These are phyloP conservation scores for Talaromyces sp. DNA, from an alignment of 2,329 filamentous ascomycete species.

Conservation along the genomic window DNA sequence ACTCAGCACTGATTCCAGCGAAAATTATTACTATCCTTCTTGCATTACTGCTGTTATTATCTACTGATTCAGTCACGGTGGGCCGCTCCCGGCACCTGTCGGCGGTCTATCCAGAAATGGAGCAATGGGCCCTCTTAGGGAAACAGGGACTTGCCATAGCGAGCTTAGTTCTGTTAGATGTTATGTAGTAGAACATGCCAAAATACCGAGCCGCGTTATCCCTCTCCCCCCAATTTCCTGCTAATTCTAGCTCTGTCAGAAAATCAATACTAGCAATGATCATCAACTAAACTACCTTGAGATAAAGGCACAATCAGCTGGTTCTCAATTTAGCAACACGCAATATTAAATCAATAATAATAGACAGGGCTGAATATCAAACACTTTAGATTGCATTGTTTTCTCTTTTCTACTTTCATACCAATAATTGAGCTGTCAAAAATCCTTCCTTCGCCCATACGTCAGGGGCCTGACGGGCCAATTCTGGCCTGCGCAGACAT, in stretches of 20 bases:
- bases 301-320: not conserved
- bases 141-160: no score
- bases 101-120: not conserved
- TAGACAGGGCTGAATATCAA: not conserved
- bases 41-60: not conserved
- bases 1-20: not conserved
- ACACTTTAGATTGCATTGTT: no score
- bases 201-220: not conserved
- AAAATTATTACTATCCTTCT: not conserved
- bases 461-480: not conserved
- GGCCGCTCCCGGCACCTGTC: not conserved
- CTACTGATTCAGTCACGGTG: not conserved
- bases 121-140: not conserved
- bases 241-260: not conserved
- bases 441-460: not conserved
- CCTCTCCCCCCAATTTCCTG: not conserved
- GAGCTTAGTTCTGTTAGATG: not conserved
- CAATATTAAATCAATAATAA: not conserved
- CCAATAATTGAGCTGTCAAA: not conserved
- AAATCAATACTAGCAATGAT: not conserved
- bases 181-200: no score
- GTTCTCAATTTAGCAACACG: not conserved
- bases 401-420: not conserved
- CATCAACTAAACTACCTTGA: not conserved
- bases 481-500: not conserved